Conservation (phyloP, 441 rosid species). For the Corymbia calophylla region DNA sequence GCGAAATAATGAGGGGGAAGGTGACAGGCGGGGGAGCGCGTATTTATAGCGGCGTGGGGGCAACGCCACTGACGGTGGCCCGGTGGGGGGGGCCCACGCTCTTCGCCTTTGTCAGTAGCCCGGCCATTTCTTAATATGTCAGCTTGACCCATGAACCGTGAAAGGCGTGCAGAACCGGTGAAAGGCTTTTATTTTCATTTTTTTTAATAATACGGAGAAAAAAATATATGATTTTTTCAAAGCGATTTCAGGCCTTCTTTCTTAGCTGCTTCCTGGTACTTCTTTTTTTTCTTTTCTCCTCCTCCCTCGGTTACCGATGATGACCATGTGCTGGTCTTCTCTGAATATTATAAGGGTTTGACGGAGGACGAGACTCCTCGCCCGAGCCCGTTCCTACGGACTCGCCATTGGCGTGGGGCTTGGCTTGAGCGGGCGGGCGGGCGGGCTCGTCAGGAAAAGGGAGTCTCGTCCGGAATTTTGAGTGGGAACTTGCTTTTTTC, state of each 20-base stretch:
- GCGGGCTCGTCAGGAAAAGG: neutral
- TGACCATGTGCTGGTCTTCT: neutral
- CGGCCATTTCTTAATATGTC: no score
- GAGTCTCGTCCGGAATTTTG: neutral
- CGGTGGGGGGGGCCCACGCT: no score
- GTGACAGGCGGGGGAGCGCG: neutral
- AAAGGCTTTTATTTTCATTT: no score
- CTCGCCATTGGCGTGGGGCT: neutral
- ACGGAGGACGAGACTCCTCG: neutral
- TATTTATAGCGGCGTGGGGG: neutral
- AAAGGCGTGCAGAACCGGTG: neutral
- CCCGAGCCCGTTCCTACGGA: neutral
- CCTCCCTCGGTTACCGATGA: neutral
- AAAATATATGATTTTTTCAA: no score
- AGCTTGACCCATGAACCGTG: neutral
- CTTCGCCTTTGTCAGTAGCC: no score
- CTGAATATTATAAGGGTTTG: neutral
- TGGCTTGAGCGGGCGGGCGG: neutral
- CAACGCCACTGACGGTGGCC: neutral
- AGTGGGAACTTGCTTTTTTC: neutral
- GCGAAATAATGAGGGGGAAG: neutral
- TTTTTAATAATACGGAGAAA: neutral
- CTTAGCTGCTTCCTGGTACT: neutral
- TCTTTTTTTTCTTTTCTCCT: neutral
- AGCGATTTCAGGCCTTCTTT: no score